Evolutionary conservation across 2,329 filamentous ascomycete species (phyloP), one percentile per base, ranked within the genome.

Genomic region (Hypoxylon sp.): DNA sequence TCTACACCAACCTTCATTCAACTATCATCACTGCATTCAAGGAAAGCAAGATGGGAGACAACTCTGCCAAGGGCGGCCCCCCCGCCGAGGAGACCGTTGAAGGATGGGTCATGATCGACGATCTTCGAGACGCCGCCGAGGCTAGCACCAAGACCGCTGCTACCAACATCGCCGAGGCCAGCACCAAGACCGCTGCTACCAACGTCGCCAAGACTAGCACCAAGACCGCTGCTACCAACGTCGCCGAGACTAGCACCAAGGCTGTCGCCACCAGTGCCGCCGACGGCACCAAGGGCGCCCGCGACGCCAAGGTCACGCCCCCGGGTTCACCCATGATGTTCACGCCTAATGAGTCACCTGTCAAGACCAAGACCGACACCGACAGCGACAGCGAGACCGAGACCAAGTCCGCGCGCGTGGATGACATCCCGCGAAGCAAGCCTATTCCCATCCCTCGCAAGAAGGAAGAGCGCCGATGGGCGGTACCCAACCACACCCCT

Each of bases 361-460:
- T n/a, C n/a, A n/a, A n/a, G n/a, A n/a, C n/a, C n/a, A n/a, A n/a
- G n/a, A n/a, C n/a, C n/a, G n/a, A n/a, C n/a, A n/a, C n/a, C n/a
- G n/a, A n/a, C n/a, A n/a, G n/a, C n/a, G n/a, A n/a, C n/a, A n/a
- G n/a, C n/a, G n/a, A n/a, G n/a, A 6, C 10, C 32, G 6, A 34
- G 11, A 4, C 15, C 10, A 13, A 13, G 13, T 3, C 11, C 32
- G 32, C 3, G 4, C 37, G 37, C n/a, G 6, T 7, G 15, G 37
- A 41, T n/a, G 37, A 41, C 37, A 41, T 41, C 4, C 37, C 37
- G n/a, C 13, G 34, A 39, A 41, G 37, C 37, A 41, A 41, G 37
- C 37, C 37, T 6, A 41, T 41, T n/a, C 37, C 37, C 37, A 41
- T 41, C 37, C 37, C 37, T 2, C 37, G 4, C n/a, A 41, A 10